phyloP scores from a whole-genome alignment of 2,329 filamentous ascomycete genomes.

The Claviceps lovelessii region DNA sequence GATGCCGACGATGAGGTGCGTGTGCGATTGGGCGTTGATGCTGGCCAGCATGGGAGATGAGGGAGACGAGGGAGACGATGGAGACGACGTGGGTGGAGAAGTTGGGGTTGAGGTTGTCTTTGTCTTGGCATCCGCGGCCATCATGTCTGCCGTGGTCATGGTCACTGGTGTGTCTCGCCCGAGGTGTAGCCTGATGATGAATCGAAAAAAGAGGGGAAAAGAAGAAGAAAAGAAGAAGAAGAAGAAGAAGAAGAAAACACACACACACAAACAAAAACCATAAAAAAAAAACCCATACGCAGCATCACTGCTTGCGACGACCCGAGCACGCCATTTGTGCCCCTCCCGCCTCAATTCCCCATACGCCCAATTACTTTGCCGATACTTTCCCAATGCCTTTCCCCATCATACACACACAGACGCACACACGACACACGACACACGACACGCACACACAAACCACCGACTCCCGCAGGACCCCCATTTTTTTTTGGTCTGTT shows the following conservation, averaged over 20 bases:
- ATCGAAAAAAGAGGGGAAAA: no score
- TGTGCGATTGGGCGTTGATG: constrained; percentile 51
- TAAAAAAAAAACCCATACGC: not conserved
- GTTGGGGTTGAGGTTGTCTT: constrained; percentile 21
- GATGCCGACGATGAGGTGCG: constrained; percentile 76
- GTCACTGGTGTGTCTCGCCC: no score
- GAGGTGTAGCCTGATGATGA: no score
- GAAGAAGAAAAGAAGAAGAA: no score
- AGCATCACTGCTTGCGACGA: not conserved
- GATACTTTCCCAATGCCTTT: not conserved
- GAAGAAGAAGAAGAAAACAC: not conserved
- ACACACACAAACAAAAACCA: not conserved
- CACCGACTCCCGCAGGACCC: not conserved
- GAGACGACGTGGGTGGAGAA: no score
- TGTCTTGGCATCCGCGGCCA: not conserved
- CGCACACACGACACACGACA: no score
- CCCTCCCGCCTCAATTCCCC: not conserved
- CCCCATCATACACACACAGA: not conserved
- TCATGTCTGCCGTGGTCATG: not conserved
- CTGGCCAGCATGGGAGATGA: constrained; percentile 45
- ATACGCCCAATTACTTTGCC: no score
- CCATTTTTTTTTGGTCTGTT: not conserved
- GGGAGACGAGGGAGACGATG: no score
- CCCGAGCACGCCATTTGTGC: not conserved
- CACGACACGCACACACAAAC: not conserved